These are phyloP conservation scores for Monilinia laxa DNA, from an alignment of 2,329 filamentous ascomycete species.

Conservation along the genomic window DNA sequence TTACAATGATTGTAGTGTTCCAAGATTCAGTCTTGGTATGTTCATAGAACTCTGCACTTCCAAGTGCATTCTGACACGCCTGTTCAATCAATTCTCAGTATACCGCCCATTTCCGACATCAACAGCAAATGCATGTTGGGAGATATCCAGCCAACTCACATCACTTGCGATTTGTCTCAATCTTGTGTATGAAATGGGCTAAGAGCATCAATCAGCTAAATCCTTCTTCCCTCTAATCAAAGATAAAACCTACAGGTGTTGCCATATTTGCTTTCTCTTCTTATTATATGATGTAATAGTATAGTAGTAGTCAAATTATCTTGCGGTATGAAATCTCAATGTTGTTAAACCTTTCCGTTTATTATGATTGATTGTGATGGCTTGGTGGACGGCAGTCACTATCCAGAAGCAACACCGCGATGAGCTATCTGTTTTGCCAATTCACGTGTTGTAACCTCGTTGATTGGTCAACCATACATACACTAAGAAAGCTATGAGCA, in stretches of 20 bases:
- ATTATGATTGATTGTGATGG: not conserved
- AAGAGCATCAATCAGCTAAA: conserved; percentile 26
- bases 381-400: not conserved
- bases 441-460: not conserved
- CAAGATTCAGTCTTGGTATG: conserved; percentile 81
- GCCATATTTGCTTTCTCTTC: conserved; percentile 30
- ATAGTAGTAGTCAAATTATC: not conserved
- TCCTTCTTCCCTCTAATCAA: not conserved
- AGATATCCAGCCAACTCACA: conserved; percentile 49
- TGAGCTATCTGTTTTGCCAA: not conserved
- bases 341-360: conserved; percentile 4
- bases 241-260: conserved; percentile 22
- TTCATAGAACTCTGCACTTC: conserved; percentile 75
- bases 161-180: conserved; percentile 84
- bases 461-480: conserved; percentile 13
- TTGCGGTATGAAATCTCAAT: not conserved
- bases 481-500: not conserved
- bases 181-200: conserved; percentile 75
- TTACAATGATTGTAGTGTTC: conserved; percentile 92
- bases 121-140: not conserved
- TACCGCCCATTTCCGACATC: not conserved
- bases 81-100: conserved; percentile 42
- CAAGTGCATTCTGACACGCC: conserved; percentile 81
- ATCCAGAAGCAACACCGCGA: not conserved
- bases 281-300: conserved; percentile 7